Conservation (phyloP, 352 stramenopile species). For the Phytophthora colocasiae region DNA sequence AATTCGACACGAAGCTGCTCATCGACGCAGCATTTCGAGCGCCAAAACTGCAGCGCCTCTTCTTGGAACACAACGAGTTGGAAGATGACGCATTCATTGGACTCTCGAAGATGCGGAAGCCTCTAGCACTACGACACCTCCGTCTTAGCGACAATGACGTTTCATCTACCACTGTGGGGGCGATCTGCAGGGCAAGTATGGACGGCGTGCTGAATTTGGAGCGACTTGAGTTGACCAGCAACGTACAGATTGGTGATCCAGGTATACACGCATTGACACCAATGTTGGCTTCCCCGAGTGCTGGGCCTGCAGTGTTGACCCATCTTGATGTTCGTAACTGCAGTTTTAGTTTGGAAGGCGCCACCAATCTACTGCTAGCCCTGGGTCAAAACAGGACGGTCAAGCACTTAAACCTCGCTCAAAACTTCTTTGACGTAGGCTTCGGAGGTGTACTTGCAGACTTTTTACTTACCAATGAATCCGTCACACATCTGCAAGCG, state of each 20-base stretch:
- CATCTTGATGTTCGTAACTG: constrained; percentile 77
- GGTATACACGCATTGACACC: constrained; percentile 69
- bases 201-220: constrained; percentile 59
- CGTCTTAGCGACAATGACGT: constrained; percentile 74
- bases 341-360: constrained; percentile 71
- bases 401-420: constrained; percentile 66
- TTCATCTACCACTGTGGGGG: constrained; percentile 48
- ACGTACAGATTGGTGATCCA: constrained; percentile 66
- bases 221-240: constrained; percentile 70
- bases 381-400: constrained; percentile 61
- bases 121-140: constrained; percentile 49
- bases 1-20: constrained; percentile 65
- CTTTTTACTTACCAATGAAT: constrained; percentile 66
- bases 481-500: constrained; percentile 53
- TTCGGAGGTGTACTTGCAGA: constrained; percentile 77
- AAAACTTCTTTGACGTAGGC: constrained; percentile 75
- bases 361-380: constrained; percentile 59
- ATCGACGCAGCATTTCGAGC: constrained; percentile 48
- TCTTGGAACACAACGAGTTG: constrained; percentile 82
- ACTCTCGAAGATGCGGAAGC: constrained; percentile 23
- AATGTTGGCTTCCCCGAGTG: constrained; percentile 55
- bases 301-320: constrained; percentile 38
- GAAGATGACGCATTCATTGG: constrained; percentile 68
- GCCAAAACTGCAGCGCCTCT: constrained; percentile 51
- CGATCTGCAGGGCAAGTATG: constrained; percentile 55